Base-by-base conservation (phyloP, 2,329 filamentous ascomycete genomes). In the Cercospora citrullina region DNA sequence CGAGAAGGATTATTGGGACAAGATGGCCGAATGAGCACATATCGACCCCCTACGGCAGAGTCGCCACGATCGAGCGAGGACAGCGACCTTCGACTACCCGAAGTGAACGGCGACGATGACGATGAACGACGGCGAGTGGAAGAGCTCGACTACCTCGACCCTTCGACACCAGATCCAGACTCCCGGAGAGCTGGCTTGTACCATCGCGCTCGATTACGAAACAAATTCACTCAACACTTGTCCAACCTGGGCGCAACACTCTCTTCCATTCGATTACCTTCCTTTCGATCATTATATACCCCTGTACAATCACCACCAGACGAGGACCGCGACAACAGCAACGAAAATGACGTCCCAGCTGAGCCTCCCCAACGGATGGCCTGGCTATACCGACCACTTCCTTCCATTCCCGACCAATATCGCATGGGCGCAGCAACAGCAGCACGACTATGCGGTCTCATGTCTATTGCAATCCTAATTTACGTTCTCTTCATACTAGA, bases 401-500 rank as follows among this genome's bases (percentile, higher is more conserved):
- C 79, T 66, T 78, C 75, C 42, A 81, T 80, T 68, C 81, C 83
- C 58, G 82, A 85, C 42, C 80, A 84, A 66, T 84, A 82, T 69
- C 77, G 77, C 61, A 83, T 87, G 21, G 84, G 84, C n/a, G 87
- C 85, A 75, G 85, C 95, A 5, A 83, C 94, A 26, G 78, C 94
- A 55, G 90, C 90, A 45, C 88, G 94, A 31, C 77, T 95, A 36
- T 85, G 93, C 68, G 93, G 91, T 1, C 82, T 96, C 12, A 82
- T 93, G 59, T 81, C 96, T 57, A 88, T 98, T 12, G 82, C 94
- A 58, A 87, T 88, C 18, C 85, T 96, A 69, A 84, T 97, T 53
- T 98, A 96, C 79, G 82, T 94, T 63, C 84, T 98, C 60, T 94
- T 98, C 76, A 87, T 94, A 70, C 93, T 91, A 77, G 91, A 96